Evolutionary conservation across 257 asterid species (phyloP).

Genomic region (Gentiana dahurica): DNA sequence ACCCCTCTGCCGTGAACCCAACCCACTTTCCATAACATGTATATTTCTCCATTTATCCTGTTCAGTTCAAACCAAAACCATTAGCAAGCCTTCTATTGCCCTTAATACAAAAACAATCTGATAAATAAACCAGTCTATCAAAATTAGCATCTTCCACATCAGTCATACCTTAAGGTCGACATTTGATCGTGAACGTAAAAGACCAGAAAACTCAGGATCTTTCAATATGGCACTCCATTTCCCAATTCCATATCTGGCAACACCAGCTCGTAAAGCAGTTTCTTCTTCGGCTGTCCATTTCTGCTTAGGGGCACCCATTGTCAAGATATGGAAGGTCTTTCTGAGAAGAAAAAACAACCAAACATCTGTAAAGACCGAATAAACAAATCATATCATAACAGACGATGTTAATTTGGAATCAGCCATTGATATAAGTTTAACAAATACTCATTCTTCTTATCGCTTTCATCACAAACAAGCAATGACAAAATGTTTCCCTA

Average conservation of each 20-base stretch:
- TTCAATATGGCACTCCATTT: constrained; percentile 98
- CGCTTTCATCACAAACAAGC: no score
- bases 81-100: constrained; percentile 5
- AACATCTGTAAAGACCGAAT: no score
- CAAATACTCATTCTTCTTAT: no score
- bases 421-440: no score
- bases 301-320: constrained; percentile 98
- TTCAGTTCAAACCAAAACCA: constrained; percentile 10
- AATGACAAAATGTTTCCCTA: no score
- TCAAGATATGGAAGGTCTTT: constrained; percentile 13
- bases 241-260: constrained; percentile 73
- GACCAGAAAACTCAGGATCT: constrained; percentile 67
- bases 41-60: constrained; percentile 99
- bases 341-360: neutral
- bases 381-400: no score
- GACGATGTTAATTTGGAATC: no score
- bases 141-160: no score
- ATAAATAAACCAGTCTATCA: no score
- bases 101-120: neutral
- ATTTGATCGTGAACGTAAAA: constrained; percentile 79
- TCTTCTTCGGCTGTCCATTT: constrained; percentile 98
- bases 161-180: constrained; percentile 86
- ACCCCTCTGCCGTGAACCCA: constrained; percentile 79
- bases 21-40: constrained; percentile 73
- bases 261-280: constrained; percentile 97